Evolutionary conservation across 225 moss, liverwort and hornwort species (phyloP), one percentile per base, ranked within the genome.

Genomic region (Bryoerythrophyllum caledonicum): DNA sequence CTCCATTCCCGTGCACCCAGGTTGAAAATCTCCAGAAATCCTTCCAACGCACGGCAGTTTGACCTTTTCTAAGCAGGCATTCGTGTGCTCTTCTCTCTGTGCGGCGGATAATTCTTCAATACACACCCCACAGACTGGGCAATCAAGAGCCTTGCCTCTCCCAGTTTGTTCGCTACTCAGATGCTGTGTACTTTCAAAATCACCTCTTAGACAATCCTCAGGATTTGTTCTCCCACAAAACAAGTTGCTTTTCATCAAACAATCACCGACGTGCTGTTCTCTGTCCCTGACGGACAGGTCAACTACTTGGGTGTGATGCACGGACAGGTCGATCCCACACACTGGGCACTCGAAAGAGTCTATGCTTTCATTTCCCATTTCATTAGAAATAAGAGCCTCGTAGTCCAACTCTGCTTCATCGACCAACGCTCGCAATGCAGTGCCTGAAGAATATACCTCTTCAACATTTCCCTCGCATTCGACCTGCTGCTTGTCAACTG

Each of bases 71-170:
- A 96, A 65, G 76, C 96, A 93, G 74, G 67, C 67, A 76, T 93
- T 93, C 19, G 93, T 90, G 82, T 96, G 96, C 80, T 74, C 68
- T 71, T 86, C 83, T 80, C 91, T 91, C 81, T 84, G 73, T 58
- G 81, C 74, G 14, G 79, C 76, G 37, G 85, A 79, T 71, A 91
- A 77, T 46, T 74, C 74, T 41, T 82, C 87, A 49, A 93, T 83
- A 65, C 85, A 68, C 2, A 81, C 69, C 63, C 87, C 90, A 82
- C 93, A 96, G 60, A 96, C 74, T 43, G 93, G 96, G 76, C 93
- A 96, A 60, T 75, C 60, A 61, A 88, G 34, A 65, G 41, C 65
- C 23, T 60, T 77, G 14, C 21, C 65, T 46, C 15, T 38, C 62
- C 69, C 65, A 74, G n/a, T 55, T 51, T 30, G 54, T 38, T 69